Conservation (phyloP, 2,329 filamentous ascomycete species). For the Tolypocladium paradoxum region DNA sequence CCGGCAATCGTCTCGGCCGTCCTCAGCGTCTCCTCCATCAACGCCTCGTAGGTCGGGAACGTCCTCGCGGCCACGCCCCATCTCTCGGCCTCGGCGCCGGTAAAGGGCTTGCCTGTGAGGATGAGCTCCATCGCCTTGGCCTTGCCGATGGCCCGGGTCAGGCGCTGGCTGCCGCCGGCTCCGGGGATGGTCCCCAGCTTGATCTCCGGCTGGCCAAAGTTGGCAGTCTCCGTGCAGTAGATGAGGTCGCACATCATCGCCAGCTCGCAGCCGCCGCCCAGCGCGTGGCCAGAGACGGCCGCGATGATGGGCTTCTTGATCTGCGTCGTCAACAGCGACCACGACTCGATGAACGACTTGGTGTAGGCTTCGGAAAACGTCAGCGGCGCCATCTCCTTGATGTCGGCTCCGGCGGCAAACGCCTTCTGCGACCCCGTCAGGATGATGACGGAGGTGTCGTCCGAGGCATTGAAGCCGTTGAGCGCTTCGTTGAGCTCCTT, state of each 20-base stretch:
- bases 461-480: constrained; percentile 55
- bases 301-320: constrained; percentile 92
- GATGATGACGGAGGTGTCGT: constrained; percentile 64
- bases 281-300: constrained; percentile 86
- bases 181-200: constrained; percentile 90
- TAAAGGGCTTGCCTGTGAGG: constrained; percentile 75
- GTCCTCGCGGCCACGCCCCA: constrained; percentile 85
- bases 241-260: constrained; percentile 96
- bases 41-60: constrained; percentile 68
- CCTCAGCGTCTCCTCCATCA: constrained; percentile 70
- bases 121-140: constrained; percentile 85
- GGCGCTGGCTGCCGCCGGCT: constrained; percentile 79
- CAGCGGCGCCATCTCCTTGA: constrained; percentile 96
- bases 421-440: constrained; percentile 83
- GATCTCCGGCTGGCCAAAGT: constrained; percentile 95
- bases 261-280: constrained; percentile 92
- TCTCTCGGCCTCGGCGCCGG: constrained; percentile 69
- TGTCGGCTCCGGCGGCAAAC: constrained; percentile 93
- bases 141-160: constrained; percentile 77
- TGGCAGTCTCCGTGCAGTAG: constrained; percentile 77
- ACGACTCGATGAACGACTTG: constrained; percentile 86
- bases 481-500: constrained; percentile 77
- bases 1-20: constrained; percentile 85
- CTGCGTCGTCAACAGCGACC: constrained; percentile 74
- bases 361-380: constrained; percentile 84